Evolutionary conservation across 169 alveolate genomes (phyloP).

Genomic region (Cryptosporidium parvum): DNA sequence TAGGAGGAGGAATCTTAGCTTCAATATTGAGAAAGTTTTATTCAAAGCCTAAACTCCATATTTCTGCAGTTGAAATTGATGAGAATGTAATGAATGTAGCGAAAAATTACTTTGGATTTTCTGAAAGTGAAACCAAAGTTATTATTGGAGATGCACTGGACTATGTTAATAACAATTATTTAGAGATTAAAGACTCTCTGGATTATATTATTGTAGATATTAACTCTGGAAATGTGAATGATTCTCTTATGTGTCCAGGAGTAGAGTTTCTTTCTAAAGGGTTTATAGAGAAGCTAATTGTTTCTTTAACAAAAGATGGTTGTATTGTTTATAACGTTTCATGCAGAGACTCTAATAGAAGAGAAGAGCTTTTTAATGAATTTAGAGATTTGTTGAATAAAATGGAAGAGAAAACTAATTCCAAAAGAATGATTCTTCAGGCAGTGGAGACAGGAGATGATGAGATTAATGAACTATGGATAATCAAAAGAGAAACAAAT

Average conservation of each 20-base stretch:
- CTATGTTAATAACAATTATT: background rate
- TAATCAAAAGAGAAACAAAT: conserved; percentile 36
- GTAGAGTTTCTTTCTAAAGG: conserved; percentile 8
- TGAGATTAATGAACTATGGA: conserved; percentile 70
- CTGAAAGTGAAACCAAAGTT: background rate
- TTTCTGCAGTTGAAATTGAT: conserved; percentile 61
- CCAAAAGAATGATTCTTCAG: conserved; percentile 6
- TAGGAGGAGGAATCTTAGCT: conserved; percentile 65
- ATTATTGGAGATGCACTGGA: conserved; percentile 52
- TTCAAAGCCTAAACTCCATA: background rate
- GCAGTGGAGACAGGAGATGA: conserved; percentile 47
- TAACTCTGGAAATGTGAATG: conserved; percentile 47
- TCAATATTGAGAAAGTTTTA: conserved; percentile 21
- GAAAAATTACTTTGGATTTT: conserved; percentile 32
- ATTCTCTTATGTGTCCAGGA: conserved; percentile 74
- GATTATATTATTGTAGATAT: conserved; percentile 70
- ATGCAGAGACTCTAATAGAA: conserved; percentile 43
- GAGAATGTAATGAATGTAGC: conserved; percentile 34
- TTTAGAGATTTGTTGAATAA: background rate
- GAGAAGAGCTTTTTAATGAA: conserved; percentile 20
- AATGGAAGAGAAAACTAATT: background rate
- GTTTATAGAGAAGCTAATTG: conserved; percentile 18
- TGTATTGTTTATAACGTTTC: conserved; percentile 56
- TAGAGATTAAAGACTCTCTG: background rate
- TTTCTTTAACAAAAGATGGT: conserved; percentile 12